These are phyloP conservation scores for Xylaria flabelliformis DNA, from an alignment of 495 filamentous ascomycete genomes.

Conservation along the genomic window DNA sequence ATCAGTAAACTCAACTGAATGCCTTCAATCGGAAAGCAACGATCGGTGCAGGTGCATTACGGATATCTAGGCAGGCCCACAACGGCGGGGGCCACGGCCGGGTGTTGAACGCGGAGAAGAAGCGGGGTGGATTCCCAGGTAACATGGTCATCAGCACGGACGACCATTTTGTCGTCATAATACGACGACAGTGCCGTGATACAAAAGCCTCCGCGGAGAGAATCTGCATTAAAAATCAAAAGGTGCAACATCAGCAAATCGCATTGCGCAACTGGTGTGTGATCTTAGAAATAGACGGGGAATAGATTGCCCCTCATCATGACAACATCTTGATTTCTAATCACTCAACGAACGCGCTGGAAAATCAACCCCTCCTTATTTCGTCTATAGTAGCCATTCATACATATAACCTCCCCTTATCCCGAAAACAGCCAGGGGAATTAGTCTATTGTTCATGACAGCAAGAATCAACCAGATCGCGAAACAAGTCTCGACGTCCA, in stretches of 20 bases:
- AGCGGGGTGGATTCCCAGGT: not conserved
- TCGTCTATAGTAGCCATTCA: not conserved
- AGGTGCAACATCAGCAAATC: not conserved
- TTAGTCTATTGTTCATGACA: conserved; percentile 23
- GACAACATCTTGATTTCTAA: conserved; percentile 32
- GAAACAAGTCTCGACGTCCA: conserved; percentile 24
- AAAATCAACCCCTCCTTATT: not conserved
- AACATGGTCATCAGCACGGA: not conserved
- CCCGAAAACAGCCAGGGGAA: not conserved
- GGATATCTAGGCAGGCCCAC: conserved; percentile 7
- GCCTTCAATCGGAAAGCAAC: not conserved
- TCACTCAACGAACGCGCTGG: not conserved
- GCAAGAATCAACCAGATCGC: conserved; percentile 32
- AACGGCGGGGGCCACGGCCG: not conserved
- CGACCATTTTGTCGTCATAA: not conserved
- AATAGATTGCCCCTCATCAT: conserved; percentile 23
- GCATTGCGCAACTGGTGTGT: not conserved
- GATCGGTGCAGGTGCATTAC: not conserved
- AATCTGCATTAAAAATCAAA: conserved; percentile 11
- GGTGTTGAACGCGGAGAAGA: not conserved
- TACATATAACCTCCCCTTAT: conserved; percentile 27
- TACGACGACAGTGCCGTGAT: not conserved
- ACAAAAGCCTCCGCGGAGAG: not conserved
- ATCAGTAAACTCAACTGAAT: not conserved
- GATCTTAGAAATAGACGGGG: not conserved